Evolutionary conservation across 192 early-diverging fungal species (phyloP).

Genomic region (Backusella morwellensis): DNA sequence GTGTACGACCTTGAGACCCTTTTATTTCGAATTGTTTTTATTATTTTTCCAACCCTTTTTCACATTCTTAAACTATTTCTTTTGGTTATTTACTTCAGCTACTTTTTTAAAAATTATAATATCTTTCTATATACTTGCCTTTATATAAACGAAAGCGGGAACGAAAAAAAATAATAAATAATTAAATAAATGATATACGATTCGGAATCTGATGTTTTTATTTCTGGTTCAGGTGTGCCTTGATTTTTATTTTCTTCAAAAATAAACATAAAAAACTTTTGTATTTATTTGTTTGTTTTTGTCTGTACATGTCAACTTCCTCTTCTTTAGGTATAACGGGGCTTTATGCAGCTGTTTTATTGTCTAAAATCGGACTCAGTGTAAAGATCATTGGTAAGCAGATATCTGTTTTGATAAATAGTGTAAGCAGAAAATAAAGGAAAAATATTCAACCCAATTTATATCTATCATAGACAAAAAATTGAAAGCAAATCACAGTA

Average conservation of each 20-base stretch:
- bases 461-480: background rate
- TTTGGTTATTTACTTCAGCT: background rate
- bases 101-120: background rate
- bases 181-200: background rate
- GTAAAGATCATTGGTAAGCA: conserved; percentile 25
- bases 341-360: conserved; percentile 15
- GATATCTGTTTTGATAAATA: background rate
- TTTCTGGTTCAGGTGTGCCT: conserved; percentile 16
- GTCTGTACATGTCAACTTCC: background rate
- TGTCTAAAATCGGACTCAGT: conserved; percentile 7
- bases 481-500: background rate
- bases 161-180: background rate
- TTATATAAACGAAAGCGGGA: background rate
- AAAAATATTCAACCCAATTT: background rate
- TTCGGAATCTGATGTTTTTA: conserved; percentile 16
- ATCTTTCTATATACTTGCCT: background rate
- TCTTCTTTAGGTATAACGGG: conserved; percentile 8
- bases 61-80: conserved; percentile 2
- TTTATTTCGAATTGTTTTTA: conserved; percentile 1
- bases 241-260: background rate
- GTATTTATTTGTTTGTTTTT: background rate
- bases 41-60: background rate
- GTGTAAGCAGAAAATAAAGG: background rate
- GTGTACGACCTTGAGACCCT: background rate
- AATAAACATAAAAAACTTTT: background rate